These are phyloP conservation scores for Podospora didyma DNA, from an alignment of 495 filamentous ascomycete species.

Conservation along the genomic window DNA sequence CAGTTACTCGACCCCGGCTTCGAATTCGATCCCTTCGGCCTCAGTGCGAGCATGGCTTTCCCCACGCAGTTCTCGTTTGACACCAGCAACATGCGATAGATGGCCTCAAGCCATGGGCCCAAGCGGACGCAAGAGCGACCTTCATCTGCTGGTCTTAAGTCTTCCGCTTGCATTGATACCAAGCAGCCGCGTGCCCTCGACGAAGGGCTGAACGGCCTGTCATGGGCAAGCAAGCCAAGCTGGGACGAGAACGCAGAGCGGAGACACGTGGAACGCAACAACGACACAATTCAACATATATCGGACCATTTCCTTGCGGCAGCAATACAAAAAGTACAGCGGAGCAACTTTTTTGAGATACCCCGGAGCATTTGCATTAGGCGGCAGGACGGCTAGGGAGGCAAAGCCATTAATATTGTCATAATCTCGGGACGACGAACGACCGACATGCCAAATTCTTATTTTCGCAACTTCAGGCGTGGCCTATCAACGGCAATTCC, in stretches of 20 bases:
- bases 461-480: neutral
- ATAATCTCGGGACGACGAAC: neutral
- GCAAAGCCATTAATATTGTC: conserved; percentile 7
- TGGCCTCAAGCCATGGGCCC: neutral
- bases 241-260: neutral
- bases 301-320: neutral
- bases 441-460: neutral
- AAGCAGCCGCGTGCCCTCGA: too few species aligned
- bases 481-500: neutral
- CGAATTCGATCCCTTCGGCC: conserved; percentile 85
- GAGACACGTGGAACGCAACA: neutral
- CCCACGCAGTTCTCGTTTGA: conserved; percentile 86
- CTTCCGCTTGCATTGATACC: too few species aligned
- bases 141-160: too few species aligned
- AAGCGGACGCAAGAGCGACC: neutral
- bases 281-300: neutral
- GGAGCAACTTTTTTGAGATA: conserved; percentile 15
- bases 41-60: conserved; percentile 91
- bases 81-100: conserved; percentile 53
- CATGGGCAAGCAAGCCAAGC: too few species aligned
- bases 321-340: conserved; percentile 9
- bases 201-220: too few species aligned
- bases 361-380: conserved; percentile 23
- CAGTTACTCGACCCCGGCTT: conserved; percentile 75
- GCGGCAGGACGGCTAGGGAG: conserved; percentile 7